Base-by-base conservation (phyloP, 2,329 filamentous ascomycete genomes). In the Penicillium janthinellum region DNA sequence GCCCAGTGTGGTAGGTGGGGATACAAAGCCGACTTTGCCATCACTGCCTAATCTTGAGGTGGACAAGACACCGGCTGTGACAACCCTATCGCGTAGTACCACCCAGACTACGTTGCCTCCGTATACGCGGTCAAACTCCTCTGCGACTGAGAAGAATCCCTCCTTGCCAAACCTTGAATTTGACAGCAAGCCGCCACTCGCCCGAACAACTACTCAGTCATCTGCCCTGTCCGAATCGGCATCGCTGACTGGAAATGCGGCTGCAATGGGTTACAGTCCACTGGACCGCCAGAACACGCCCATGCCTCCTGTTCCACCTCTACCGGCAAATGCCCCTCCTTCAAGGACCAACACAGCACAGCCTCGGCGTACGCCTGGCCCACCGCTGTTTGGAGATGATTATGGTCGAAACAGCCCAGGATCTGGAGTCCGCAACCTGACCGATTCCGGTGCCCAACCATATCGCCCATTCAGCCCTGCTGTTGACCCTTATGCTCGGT, bases 81-180 rank as follows among this genome's bases (percentile, higher is more conserved):
- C 71, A 12, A 68, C 68, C 1, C 54, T 75, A 15, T 75, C 73
- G 20, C 71, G 73, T 8, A 67, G 79, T 85, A 60, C 83, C 83
- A 52, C 75, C 75, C 51, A 87, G 86, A 84, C 86, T 0, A 89
- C 88, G 0, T 76, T 90, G 6, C 87, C 88, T 0, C 72, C 81
- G 3, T 90, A 91, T 71, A 79, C 82, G 83, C 55, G 84, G 85
- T 17, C 82, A 77, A 55, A 87, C 85, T 1, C 68, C 5, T 69
- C 66, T 12, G 20, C 52, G 5, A 69, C 65, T 47, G 64, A 63
- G 11, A 61, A 64, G 20, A 65, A 62, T 14, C 71, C 73, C 2
- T 81, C 78, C 2, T 64, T 82, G 12, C 79, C 79, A 10, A 77
- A 78, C 57, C 64, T 80, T 4, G 71, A 69, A 6, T 67, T 75